Base-by-base conservation (phyloP, 371 early-diverging fungal species). In the Lichtheimia hyalospora region DNA sequence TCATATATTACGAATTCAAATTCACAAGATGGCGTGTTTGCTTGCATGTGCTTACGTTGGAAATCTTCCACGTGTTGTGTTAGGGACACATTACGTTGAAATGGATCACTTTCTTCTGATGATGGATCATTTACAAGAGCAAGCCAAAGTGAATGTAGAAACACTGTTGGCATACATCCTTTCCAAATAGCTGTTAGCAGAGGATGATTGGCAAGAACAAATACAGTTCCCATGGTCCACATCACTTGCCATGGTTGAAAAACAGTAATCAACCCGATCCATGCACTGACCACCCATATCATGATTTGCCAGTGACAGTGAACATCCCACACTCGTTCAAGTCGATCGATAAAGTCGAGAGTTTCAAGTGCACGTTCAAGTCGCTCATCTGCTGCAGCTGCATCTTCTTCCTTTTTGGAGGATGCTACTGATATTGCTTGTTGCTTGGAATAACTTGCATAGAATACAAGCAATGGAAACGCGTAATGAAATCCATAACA, bases 1-100 rank as follows among this genome's bases (percentile, higher is more conserved):
- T 64, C 65, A 54, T 60, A 60, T 8, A 64, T 6, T 39, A 60
- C 56, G 57, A 64, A 64, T 42, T 46, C 51, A 54, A 64, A 64
- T 34, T 54, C 57, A 16, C 55, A 25, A 2, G 44, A 39, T 13
- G 51, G 13, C 15, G 57, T 24, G 20, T 55, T 25, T 20, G 21
- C 25, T 24, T 60, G 60, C 43, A 64, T 54, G 10, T 42, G 27
- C 23, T 60, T 21, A 5, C 52, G 27, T 34, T 60, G 65, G 43
- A 57, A 60, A 25, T 60, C 56, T 23, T 60, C 57, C 4, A 49
- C 60, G 20, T 56, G 56, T 43, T 64, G 60, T 14, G 44, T n/a
- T 5, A 64, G 21, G 7, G 65, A 56, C 5, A 49, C 20, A 6
- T 24, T 49, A 16, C 52, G 43, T n/a, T n/a, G n/a, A n/a, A n/a